Evolutionary conservation across 495 filamentous ascomycete genomes (phyloP).

Genomic region (Mycothermus thermophilus): DNA sequence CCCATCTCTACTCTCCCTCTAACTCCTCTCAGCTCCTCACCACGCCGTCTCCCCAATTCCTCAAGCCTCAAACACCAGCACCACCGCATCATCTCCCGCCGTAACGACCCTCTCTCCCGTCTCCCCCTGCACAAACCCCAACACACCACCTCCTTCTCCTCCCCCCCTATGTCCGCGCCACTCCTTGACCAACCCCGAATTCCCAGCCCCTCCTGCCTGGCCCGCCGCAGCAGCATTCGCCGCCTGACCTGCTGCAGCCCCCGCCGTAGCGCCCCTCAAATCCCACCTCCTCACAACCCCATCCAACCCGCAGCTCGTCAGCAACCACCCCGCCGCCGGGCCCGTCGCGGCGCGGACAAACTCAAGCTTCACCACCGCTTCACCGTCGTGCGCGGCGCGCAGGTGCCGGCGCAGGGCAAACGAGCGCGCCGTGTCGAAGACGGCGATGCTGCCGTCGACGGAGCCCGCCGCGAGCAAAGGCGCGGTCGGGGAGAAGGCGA

Average conservation of each 20-base stretch:
- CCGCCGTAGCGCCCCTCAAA: conserved; percentile 58
- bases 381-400: conserved; percentile 65
- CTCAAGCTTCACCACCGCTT: conserved; percentile 79
- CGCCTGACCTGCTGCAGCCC: conserved; percentile 6
- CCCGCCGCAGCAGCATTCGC: neutral
- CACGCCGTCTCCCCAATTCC: neutral
- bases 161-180: conserved; percentile 69
- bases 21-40: no score
- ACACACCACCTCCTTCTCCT: conserved; percentile 71
- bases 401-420: conserved; percentile 76
- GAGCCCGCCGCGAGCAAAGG: conserved; percentile 75
- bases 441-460: conserved; percentile 78
- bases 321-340: conserved; percentile 35
- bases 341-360: conserved; percentile 45
- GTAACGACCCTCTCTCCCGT: conserved; percentile 64
- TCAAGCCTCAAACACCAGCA: conserved; percentile 52
- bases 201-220: conserved; percentile 30
- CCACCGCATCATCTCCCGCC: conserved; percentile 73
- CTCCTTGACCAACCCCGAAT: conserved; percentile 51
- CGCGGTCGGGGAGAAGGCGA: conserved; percentile 55
- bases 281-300: conserved; percentile 83
- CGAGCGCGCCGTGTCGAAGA: conserved; percentile 72
- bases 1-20: neutral
- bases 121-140: conserved; percentile 69
- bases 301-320: conserved; percentile 77